Base-by-base conservation (phyloP, 176 grass and related monocot genomes). In the Areca catechu region DNA sequence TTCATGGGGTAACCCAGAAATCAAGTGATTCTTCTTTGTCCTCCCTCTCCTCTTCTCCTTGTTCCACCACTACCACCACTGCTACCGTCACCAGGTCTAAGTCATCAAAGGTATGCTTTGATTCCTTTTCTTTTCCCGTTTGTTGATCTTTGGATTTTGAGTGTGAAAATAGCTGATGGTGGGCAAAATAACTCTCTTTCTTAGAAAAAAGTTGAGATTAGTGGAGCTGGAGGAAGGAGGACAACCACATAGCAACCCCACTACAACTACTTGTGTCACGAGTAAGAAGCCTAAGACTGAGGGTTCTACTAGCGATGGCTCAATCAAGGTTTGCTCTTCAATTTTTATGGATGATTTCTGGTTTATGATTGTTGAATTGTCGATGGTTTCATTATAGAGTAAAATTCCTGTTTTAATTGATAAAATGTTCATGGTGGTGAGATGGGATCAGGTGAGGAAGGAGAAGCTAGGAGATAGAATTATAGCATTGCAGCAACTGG, bases 401-500 rank as follows among this genome's bases (percentile, higher is more conserved):
- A 37, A 37, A 37, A 37, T 37, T 24, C 62, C 3, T 58, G 54
- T 49, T 43, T 48, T 19, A 58, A 65, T 20, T 0, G 50, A 25
- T 64, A 73, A 51, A 47, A 18, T n/a, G 17, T 9, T 12, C 4
- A 19, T 5, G 19, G 6, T 65, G 30, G 30, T 9, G 30, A 37
- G 30, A 37, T 5, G 30, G 30, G 30, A 28, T 24, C 68, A 89
- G 86, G 81, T 66, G 60, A 82, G 86, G 74, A 85, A 47, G 74
- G 82, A 85, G 78, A 58, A 51, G 63, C 54, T 90, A 15, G 82
- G 86, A 47, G 86, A 90, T 68, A 76, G 82, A 83, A 90, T 90
- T 63, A 49, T 85, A 51, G 86, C 86, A 48, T 78, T 90, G 78
- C 86, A 90, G 68, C 86, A 82, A 56, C 71, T 90, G 59, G 86